Percentiles rank a stretch among this genome's conserved stretches.
These are phyloP conservation scores for Sphagnum tenellum DNA, from an alignment of 225 moss, liverwort and hornwort species.

Conservation along the genomic window DNA sequence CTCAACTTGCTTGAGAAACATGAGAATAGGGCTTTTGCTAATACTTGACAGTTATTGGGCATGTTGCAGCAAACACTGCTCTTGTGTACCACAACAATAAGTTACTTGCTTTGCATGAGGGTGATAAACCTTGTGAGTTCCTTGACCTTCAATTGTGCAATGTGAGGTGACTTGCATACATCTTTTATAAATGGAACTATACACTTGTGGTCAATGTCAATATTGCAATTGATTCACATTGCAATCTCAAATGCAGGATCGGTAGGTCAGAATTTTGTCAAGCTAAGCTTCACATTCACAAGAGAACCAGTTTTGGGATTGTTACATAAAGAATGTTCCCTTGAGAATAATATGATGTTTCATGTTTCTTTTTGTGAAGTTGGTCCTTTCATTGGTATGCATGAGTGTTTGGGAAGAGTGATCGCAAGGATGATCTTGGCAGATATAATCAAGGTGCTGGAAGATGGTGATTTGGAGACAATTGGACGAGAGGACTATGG, in stretches of 20 bases:
- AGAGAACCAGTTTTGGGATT: not conserved
- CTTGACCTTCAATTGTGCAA: not conserved
- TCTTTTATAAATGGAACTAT: not conserved
- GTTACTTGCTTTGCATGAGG: conserved; percentile 31
- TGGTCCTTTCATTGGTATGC: too few relatives aligned
- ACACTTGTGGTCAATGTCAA: not conserved
- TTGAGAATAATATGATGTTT: too few relatives aligned
- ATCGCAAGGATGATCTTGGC: conserved; percentile 3
- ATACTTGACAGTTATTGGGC: too few relatives aligned
- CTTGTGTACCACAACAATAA: conserved; percentile 47
- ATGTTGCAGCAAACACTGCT: conserved; percentile 40
- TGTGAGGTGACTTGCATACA: not conserved
- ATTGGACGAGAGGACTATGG: conserved; percentile 56
- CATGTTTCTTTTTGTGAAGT: too few relatives aligned
- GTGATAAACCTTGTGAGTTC: conserved; percentile 49
- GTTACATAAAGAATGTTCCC: not conserved
- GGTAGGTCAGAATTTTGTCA: not conserved
- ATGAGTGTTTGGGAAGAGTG: too few relatives aligned
- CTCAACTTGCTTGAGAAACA: too few relatives aligned
- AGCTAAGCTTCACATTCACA: not conserved
- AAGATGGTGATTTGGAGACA: conserved; percentile 71
- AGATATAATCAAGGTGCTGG: conserved; percentile 60
- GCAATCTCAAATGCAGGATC: not conserved
- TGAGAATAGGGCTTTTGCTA: too few relatives aligned
- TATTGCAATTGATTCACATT: not conserved